These are phyloP conservation scores for Rhizoclosmatium sp. DNA, from an alignment of 192 early-diverging fungal genomes.

Conservation along the genomic window DNA sequence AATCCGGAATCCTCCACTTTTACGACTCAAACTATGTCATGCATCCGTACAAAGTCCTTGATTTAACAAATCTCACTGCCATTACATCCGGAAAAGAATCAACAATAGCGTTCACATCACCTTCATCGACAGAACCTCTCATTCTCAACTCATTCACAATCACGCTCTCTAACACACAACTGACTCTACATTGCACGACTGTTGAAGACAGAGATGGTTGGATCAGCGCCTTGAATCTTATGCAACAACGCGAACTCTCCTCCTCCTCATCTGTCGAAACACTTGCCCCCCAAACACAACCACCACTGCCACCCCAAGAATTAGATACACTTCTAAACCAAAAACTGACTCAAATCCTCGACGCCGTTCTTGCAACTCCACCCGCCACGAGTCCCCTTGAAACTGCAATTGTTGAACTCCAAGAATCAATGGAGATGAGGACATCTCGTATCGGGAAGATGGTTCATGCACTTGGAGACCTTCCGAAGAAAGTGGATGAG, in stretches of 20 bases:
- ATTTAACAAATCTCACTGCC: constrained; percentile 2
- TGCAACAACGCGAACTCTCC: not conserved
- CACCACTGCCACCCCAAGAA: not conserved
- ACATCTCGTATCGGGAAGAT: constrained; percentile 56
- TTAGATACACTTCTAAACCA: not conserved
- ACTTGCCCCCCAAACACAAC: not conserved
- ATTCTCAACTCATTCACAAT: constrained; percentile 10
- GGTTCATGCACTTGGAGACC: constrained; percentile 49
- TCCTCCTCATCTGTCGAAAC: not conserved
- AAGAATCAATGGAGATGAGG: constrained; percentile 55
- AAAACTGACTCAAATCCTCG: not conserved
- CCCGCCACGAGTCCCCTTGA: not conserved
- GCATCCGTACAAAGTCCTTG: constrained; percentile 34
- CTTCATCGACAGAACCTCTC: not conserved
- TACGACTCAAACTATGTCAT: constrained; percentile 31
- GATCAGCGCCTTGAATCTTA: constrained; percentile 10
- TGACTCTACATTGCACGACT: not conserved
- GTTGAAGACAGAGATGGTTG: constrained; percentile 16
- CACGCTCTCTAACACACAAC: not conserved
- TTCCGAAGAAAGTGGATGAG: not conserved
- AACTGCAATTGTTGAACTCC: constrained; percentile 43
- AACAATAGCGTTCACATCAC: not conserved
- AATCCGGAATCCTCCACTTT: constrained; percentile 30
- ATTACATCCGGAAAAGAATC: not conserved
- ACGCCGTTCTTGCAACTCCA: not conserved